phyloP scores from a whole-genome alignment of 2,329 filamentous ascomycete genomes.

The Periconia digitata region DNA sequence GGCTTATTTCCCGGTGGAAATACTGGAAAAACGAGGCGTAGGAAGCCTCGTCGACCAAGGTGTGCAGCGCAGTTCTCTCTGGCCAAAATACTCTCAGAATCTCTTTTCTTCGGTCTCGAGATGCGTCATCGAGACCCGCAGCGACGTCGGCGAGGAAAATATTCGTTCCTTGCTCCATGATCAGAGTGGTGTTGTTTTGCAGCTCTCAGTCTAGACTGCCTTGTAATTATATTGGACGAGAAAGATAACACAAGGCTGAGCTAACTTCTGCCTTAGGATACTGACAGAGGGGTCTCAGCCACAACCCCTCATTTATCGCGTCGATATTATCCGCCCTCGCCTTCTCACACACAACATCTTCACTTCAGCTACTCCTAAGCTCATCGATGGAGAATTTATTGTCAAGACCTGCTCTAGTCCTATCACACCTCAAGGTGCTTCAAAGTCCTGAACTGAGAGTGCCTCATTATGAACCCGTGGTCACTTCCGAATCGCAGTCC shows the following conservation, averaged over 20 bases:
- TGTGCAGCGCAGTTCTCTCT: background rate
- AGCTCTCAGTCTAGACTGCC: too few relatives aligned
- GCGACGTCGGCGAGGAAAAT: conserved; percentile 5
- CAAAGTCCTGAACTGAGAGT: conserved; percentile 1
- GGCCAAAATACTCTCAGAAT: conserved; percentile 1
- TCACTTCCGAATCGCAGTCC: background rate
- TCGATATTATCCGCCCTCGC: too few relatives aligned
- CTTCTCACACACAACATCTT: too few relatives aligned
- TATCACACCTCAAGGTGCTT: background rate
- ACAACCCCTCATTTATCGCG: too few relatives aligned
- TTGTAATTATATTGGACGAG: too few relatives aligned
- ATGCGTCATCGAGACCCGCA: background rate
- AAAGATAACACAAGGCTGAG: too few relatives aligned
- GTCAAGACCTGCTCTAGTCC: background rate
- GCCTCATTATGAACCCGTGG: conserved; percentile 1
- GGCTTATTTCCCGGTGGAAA: conserved; percentile 4
- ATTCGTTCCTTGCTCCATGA: background rate
- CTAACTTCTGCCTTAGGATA: too few relatives aligned
- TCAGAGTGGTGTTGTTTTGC: background rate
- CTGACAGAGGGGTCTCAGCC: too few relatives aligned
- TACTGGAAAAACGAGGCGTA: conserved; percentile 3
- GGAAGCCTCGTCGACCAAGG: conserved; percentile 3
- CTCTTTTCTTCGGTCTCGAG: background rate
- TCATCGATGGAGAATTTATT: background rate
- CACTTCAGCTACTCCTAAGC: too few relatives aligned